These are phyloP conservation scores for Leonotis leonurus DNA, from an alignment of 257 asterid genomes.

Conservation along the genomic window DNA sequence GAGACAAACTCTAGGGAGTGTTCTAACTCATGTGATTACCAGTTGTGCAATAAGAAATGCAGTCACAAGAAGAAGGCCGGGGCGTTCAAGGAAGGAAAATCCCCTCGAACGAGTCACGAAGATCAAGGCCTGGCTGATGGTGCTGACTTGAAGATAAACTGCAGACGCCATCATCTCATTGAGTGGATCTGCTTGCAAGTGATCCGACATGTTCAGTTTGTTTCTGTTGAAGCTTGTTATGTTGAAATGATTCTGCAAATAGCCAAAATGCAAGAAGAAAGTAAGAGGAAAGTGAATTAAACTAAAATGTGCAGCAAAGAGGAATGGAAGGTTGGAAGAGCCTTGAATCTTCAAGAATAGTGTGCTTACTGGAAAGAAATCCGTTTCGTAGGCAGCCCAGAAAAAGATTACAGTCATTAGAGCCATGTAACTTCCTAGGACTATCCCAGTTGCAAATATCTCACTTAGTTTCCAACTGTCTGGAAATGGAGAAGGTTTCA, in stretches of 20 bases:
- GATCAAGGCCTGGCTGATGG: constrained; percentile 60
- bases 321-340: background rate
- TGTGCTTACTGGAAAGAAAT: constrained; percentile 36
- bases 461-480: constrained; percentile 43
- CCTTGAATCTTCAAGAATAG: background rate
- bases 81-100: constrained; percentile 49
- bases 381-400: constrained; percentile 42
- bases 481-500: constrained; percentile 37
- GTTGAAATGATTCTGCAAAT: constrained; percentile 25
- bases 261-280: background rate
- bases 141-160: constrained; percentile 75
- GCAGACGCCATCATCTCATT: constrained; percentile 59
- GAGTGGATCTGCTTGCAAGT: constrained; percentile 25
- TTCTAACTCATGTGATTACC: constrained; percentile 27
- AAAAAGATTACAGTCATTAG: constrained; percentile 42
- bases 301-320: too few relatives aligned
- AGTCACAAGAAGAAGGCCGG: constrained; percentile 47
- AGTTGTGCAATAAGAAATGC: constrained; percentile 55
- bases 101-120: constrained; percentile 56
- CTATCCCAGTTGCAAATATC: constrained; percentile 33
- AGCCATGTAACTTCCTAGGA: constrained; percentile 34
- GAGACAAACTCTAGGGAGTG: background rate
- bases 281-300: background rate
- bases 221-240: constrained; percentile 35
- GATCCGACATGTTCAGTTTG: constrained; percentile 22